Evolutionary conservation across 768 basidiomycete genomes (phyloP).

Genomic region (Psilocybe subaeruginosa): DNA sequence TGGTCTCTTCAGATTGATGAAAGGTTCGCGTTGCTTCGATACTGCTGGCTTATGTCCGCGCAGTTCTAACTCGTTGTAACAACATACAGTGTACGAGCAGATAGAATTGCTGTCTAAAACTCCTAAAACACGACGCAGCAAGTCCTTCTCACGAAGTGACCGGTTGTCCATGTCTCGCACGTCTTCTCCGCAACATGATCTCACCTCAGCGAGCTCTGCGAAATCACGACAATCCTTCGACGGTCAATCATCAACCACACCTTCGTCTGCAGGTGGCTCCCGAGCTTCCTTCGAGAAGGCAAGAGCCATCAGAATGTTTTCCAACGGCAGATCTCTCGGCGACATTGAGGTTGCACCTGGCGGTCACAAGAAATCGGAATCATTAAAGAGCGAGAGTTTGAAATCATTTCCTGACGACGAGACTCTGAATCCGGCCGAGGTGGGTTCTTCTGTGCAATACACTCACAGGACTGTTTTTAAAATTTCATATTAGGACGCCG

Average conservation of each 20-base stretch:
- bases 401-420: conserved; percentile 38
- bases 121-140: conserved; percentile 64
- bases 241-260: conserved; percentile 30
- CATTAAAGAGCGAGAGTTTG: conserved; percentile 52
- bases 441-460: conserved; percentile 22
- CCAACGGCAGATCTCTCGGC: conserved; percentile 38
- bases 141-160: conserved; percentile 65
- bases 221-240: conserved; percentile 45
- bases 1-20: conserved; percentile 82
- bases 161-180: conserved; percentile 46
- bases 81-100: conserved; percentile 69
- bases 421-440: conserved; percentile 35
- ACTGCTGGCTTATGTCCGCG: conserved; percentile 20
- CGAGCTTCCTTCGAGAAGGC: conserved; percentile 70
- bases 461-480: background rate
- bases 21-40: conserved; percentile 54
- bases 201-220: conserved; percentile 32
- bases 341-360: conserved; percentile 41
- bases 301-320: conserved; percentile 62
- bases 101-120: conserved; percentile 69
- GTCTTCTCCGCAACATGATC: conserved; percentile 49
- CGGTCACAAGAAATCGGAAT: conserved; percentile 59
- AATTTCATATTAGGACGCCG: conserved; percentile 47
- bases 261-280: conserved; percentile 32
- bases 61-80: conserved; percentile 15